These are phyloP conservation scores for Diaporthe sp. DNA, from an alignment of 2,329 filamentous ascomycete genomes.

Conservation along the genomic window DNA sequence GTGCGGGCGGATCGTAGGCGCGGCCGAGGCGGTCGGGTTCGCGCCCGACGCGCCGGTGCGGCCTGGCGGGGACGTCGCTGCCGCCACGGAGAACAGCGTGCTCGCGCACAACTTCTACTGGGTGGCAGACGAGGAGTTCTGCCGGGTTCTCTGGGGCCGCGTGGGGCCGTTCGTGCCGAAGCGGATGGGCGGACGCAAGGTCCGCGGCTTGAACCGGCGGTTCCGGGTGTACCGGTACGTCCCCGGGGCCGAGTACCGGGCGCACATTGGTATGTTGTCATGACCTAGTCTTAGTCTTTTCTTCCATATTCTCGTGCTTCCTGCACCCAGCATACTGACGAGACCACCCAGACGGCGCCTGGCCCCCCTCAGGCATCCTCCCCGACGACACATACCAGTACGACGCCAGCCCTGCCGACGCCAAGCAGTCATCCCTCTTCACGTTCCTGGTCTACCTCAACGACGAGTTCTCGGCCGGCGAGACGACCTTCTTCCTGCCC, in stretches of 20 bases:
- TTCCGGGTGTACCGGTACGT: constrained; percentile 82
- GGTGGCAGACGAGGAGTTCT: constrained; percentile 75
- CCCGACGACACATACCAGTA: constrained; percentile 74
- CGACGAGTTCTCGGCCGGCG: constrained; percentile 42
- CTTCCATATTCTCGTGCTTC: background rate
- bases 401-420: constrained; percentile 71
- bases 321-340: background rate
- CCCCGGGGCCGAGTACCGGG: constrained; percentile 79
- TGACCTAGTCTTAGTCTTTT: background rate
- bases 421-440: constrained; percentile 76
- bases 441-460: constrained; percentile 66
- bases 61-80: constrained; percentile 70
- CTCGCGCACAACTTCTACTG: constrained; percentile 83
- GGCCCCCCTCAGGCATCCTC: constrained; percentile 78
- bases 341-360: constrained; percentile 68
- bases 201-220: constrained; percentile 76
- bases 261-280: constrained; percentile 65
- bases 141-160: constrained; percentile 73
- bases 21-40: constrained; percentile 76
- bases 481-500: constrained; percentile 67
- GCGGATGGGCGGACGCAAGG: constrained; percentile 67
- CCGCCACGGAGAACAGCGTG: constrained; percentile 66
- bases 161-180: constrained; percentile 71
- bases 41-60: constrained; percentile 77
- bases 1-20: constrained; percentile 76